Evolutionary conservation across 2,329 filamentous ascomycete species (phyloP).

Genomic region (Ophiostoma ulmi): DNA sequence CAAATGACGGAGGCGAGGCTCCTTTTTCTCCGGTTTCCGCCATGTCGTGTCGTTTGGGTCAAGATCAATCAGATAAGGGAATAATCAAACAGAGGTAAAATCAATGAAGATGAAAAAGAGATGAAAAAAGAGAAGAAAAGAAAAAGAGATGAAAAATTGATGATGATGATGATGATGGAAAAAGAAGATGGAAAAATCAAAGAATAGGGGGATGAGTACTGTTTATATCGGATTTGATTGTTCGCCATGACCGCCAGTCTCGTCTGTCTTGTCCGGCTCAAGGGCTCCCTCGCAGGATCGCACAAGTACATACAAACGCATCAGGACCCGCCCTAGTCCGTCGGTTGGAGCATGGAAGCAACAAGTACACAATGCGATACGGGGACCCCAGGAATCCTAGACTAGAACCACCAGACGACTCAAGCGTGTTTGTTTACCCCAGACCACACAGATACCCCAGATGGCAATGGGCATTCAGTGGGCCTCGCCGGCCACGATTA

Average conservation of each 20-base stretch:
- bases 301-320: not conserved
- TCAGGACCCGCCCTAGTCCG: not conserved
- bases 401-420: conserved; percentile 1
- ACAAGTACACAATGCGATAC: not conserved
- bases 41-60: not conserved
- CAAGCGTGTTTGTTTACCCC: not conserved
- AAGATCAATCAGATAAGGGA: not conserved
- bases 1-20: not conserved
- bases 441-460: not conserved
- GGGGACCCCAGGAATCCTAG: not conserved
- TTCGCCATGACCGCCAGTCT: not conserved
- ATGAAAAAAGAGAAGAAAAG: not conserved
- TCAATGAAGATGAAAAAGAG: not conserved
- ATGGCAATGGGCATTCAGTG: not conserved
- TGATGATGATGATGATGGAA: not conserved
- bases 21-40: not conserved
- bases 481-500: not conserved
- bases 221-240: not conserved
- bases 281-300: not conserved
- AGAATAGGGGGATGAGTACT: not conserved
- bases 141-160: not conserved
- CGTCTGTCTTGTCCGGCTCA: not conserved
- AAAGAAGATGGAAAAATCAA: not conserved
- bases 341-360: not conserved
- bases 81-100: not conserved